These are phyloP conservation scores for Hypericum androsaemum DNA, from an alignment of 345 rosid genomes.

Conservation along the genomic window DNA sequence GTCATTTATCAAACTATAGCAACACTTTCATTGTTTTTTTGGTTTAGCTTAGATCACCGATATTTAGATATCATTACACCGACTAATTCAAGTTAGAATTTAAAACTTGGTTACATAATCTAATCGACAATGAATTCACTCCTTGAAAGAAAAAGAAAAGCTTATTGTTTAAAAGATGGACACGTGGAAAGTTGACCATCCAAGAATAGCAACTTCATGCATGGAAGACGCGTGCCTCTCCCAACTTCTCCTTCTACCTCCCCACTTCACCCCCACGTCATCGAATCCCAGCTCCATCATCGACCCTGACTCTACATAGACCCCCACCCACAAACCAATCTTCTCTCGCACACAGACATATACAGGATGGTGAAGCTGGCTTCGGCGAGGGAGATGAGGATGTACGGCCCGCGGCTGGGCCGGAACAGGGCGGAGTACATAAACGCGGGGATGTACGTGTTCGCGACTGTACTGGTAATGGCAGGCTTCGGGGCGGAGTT, in stretches of 20 bases:
- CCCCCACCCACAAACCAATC: constrained; percentile 3
- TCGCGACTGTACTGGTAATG: constrained; percentile 46
- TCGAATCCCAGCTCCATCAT: constrained; percentile 22
- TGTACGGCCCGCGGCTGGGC: constrained; percentile 49
- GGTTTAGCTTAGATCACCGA: no score
- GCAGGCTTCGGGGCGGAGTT: constrained; percentile 52
- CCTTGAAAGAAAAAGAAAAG: no score
- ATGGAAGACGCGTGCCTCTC: background rate
- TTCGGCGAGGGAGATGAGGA: constrained; percentile 60
- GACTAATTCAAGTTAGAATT: no score
- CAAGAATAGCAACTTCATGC: background rate
- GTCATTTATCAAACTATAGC: background rate
- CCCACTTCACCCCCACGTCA: constrained; percentile 37
- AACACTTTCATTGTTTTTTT: no score
- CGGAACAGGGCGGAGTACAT: constrained; percentile 64
- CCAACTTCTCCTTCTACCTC: background rate
- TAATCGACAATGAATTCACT: no score
- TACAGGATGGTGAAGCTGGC: constrained; percentile 70
- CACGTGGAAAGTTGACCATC: background rate
- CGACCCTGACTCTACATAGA: constrained; percentile 7
- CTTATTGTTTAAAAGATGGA: background rate
- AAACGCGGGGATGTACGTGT: constrained; percentile 62
- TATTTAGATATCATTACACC: no score
- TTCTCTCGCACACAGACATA: background rate
- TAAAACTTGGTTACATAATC: no score